These are phyloP conservation scores for Lumnitzera racemosa DNA, from an alignment of 345 rosid species.

Conservation along the genomic window DNA sequence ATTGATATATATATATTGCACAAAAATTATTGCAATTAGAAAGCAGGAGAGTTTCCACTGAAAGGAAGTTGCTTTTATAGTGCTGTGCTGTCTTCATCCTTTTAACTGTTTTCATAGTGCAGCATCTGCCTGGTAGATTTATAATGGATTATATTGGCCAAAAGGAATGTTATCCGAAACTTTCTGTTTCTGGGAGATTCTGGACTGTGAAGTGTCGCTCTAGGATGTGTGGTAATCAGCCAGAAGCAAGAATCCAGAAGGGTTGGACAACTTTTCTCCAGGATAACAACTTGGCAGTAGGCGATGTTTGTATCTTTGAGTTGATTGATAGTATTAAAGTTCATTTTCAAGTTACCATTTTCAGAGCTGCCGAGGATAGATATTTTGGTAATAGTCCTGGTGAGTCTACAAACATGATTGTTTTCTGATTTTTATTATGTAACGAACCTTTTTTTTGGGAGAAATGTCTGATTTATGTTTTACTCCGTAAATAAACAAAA, in stretches of 20 bases:
- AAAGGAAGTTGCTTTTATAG: too few species aligned
- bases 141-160: background rate
- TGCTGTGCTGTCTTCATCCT: too few species aligned
- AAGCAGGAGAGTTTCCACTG: background rate
- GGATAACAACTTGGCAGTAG: constrained; percentile 2
- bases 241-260: background rate
- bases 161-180: background rate
- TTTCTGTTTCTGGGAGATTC: background rate
- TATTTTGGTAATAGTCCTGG: too few species aligned
- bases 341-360: constrained; percentile 1
- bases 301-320: constrained; percentile 14
- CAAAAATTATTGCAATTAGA: too few species aligned
- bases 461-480: too few species aligned
- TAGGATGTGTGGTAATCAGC: background rate
- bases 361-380: background rate
- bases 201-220: background rate
- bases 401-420: too few species aligned
- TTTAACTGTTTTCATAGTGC: background rate
- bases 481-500: too few species aligned
- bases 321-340: background rate
- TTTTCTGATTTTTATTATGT: too few species aligned
- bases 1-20: background rate
- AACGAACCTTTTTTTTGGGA: too few species aligned
- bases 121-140: background rate
- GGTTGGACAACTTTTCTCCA: constrained; percentile 5